A percentile compares a stretch with the other conserved stretches of the same genome.
These are phyloP conservation scores for Chlorencoelia australis DNA, from an alignment of 2,329 filamentous ascomycete species.

Conservation along the genomic window DNA sequence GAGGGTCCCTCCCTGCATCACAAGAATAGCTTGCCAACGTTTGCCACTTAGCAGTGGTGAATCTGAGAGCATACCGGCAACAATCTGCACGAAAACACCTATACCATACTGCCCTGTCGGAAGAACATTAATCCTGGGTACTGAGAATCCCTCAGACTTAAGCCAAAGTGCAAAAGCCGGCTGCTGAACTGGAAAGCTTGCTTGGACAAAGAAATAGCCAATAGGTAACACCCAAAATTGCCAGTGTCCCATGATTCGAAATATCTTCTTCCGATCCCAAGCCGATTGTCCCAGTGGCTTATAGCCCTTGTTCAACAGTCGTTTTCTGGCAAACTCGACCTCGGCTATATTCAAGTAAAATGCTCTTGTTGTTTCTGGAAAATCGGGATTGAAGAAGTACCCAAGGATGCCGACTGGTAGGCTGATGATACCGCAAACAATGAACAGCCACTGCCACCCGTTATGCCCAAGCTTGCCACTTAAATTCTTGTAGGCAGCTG, in stretches of 20 bases:
- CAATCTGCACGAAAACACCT: slow-evolving; percentile 14
- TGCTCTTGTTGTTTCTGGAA: slow-evolving; percentile 31
- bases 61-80: slow-evolving; percentile 19
- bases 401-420: slow-evolving; percentile 44
- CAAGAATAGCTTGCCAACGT: slow-evolving; percentile 18
- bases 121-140: slow-evolving; percentile 17
- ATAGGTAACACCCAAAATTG: slow-evolving; percentile 21
- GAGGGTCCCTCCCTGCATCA: slow-evolving; percentile 17
- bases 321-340: slow-evolving; percentile 10
- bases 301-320: slow-evolving; percentile 15
- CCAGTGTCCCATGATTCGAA: slow-evolving; percentile 18
- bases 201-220: slow-evolving; percentile 20
- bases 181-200: slow-evolving; percentile 12
- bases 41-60: slow-evolving; percentile 17
- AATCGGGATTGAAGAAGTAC: slow-evolving; percentile 35
- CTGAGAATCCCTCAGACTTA: slow-evolving; percentile 10
- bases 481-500: slow-evolving; percentile 31
- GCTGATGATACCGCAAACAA: slow-evolving; percentile 43
- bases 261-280: slow-evolving; percentile 19
- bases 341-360: slow-evolving; percentile 27
- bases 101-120: slow-evolving; percentile 16
- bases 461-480: slow-evolving; percentile 28
- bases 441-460: slow-evolving; percentile 38
- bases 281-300: slow-evolving; percentile 15
- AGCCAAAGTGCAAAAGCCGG: slow-evolving; percentile 17